Evolutionary conservation across 2,329 filamentous ascomycete species (phyloP), one percentile per base, ranked within the genome.

Genomic region (Coniella lustricola): DNA sequence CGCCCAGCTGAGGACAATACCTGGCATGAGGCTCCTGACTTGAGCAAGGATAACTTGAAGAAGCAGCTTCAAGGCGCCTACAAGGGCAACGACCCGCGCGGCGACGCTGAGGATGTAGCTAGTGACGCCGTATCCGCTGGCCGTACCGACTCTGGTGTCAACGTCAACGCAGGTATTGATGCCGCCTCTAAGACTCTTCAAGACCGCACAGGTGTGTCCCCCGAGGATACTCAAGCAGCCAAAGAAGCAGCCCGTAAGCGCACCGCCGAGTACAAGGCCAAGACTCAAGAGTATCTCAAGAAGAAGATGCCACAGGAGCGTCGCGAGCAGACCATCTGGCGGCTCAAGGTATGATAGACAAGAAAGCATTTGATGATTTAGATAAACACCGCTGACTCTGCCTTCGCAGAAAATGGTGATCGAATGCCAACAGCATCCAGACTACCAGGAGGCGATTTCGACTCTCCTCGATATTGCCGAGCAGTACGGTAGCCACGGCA

Each of bases 391-490:
- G 7, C 14, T 25, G 22, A 31, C 22, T 16, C 2, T 29, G 9
- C n/a, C n/a, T 14, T 7, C 17, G 22, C 14, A 41, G 82, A 97
- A 97, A 81, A 95, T 97, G 86, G 73, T 98, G 34, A 82, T 96
- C 39, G 93, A 98, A 69, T 90, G 95, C 59, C 93, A 98, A 70
- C 87, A 91, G 49, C 93, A 97, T 62, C 81, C 87, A 50, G 91
- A 98, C 60, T 98, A 97, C 67, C 83, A 90, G 58, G 79, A 86
- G 66, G 93, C 93, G n/a, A 84, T 98, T 55, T 81, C 90, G 59
- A 94, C 91, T 3, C 74, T 98, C 5, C 77, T 98, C 25, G 74
- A 80, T 36, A 74, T 98, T 42, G 90, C 89, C 7, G 90, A 95
- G 69, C 80, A 84, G 57, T 98, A 98, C 60, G 82, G 81, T 52